Conservation (phyloP, 139 green algal species). For the Chlamydomonas sphaeroides region DNA sequence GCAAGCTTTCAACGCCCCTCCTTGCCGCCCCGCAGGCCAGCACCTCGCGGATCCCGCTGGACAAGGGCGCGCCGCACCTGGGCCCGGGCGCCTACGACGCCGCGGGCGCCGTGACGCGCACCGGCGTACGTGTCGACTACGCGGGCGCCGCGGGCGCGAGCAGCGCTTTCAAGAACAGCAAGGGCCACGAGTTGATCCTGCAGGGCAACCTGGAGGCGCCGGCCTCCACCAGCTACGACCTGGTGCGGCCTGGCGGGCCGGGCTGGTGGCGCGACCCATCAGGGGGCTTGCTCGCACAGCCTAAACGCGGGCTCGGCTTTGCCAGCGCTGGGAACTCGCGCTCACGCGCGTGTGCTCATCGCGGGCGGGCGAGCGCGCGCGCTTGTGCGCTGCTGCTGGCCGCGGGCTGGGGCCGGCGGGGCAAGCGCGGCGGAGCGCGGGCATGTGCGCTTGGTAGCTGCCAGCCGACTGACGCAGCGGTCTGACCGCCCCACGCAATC, state of each 20-base stretch:
- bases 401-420: too few species aligned
- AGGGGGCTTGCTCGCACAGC: too few species aligned
- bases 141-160: neutral
- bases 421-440: neutral
- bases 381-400: too few species aligned
- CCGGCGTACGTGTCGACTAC: conserved; percentile 11
- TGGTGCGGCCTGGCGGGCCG: conserved; percentile 2
- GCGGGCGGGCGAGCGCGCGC: too few species aligned
- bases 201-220: conserved; percentile 27
- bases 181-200: conserved; percentile 29
- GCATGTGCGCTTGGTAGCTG: neutral
- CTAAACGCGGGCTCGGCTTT: too few species aligned
- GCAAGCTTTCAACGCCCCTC: neutral
- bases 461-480: too few species aligned
- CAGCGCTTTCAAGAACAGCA: conserved; percentile 1
- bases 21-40: neutral
- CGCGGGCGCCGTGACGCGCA: conserved; percentile 4
- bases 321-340: too few species aligned
- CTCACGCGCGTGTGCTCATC: too few species aligned
- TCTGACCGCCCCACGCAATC: neutral
- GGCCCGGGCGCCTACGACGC: conserved; percentile 16
- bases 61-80: neutral
- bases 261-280: neutral
- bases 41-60: neutral
- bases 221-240: conserved; percentile 21